Base-by-base conservation (phyloP, 331 rosid genomes). In the Malus hybrid region DNA sequence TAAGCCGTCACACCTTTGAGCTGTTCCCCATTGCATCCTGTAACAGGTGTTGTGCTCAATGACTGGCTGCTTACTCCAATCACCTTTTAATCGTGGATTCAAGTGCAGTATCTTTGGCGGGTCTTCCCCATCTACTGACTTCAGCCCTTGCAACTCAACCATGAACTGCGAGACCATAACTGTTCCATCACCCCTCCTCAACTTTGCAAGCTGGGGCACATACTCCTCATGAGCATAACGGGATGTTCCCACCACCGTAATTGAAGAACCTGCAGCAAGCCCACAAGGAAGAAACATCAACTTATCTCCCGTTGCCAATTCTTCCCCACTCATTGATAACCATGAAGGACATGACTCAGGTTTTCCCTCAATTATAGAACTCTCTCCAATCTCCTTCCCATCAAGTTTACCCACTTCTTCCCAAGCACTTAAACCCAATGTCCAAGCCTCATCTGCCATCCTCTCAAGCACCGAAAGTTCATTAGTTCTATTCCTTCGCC, bases 361-460 rank as follows among this genome's bases (percentile, higher is more conserved):
- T 76, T 80, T 88, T 79, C 86, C 93, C 65, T 90, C 98, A 39
- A 88, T 5, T 20, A 83, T 19, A 73, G 92, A 81, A 76, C 83
- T 88, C 75, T 88, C 96, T 61, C 74, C 67, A 39, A 70, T 48
- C 71, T 87, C 97, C 72, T 67, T 79, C 2, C 60, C 85, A 67
- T 84, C 90, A 75, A 80, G 74, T 76, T 79, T 88, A 54, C 77
- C 89, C 67, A 90, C 52, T 65, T 95, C 98, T 71, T 80, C 69
- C 99, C 99, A 95, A 64, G 97, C 99, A 84, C 85, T 88, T 76
- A 84, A 79, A 31, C 99, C 99, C 42, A 95, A 83, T 36, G 89
- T 85, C 99, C 98, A 95, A 28, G 99, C 99, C 86, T 95, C 99
- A 65, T 95, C 97, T 16, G 98, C 97, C 93, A 95, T 89, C 76